Evolutionary conservation across 169 alveolate genomes (phyloP), one percentile per base, ranked within the genome.

Genomic region (Eimeria mitis): DNA sequence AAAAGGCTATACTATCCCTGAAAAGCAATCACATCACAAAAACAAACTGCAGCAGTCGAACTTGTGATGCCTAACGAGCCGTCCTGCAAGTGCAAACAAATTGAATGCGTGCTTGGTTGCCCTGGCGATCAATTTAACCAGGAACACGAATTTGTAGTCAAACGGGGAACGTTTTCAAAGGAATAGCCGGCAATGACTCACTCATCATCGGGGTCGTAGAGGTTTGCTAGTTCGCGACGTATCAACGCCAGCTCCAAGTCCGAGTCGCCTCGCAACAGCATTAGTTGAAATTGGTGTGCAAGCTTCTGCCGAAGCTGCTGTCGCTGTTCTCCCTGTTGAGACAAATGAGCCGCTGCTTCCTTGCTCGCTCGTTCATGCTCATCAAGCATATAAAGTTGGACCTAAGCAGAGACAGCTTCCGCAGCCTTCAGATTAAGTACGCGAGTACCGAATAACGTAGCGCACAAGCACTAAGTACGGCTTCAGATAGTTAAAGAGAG

Each of bases 341-440:
- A 87, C 92, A 87, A 63, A 42, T 87, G 65, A 28, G 92, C 92
- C 31, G 92, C 92, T 42, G 92, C 92, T 34, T 87, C 92, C 40
- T 87, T 87, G 92, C 92, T 87, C n/a, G 92, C 92, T 8, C 92
- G 59, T n/a, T 87, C 92, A 52, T 87, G 92, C 44, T 87, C 92
- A 25, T 87, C 92, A 49, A 87, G 92, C 92, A 87, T 87, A 56
- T 87, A 87, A 19, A 87, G 92, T 28, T 87, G 92, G 65, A 87
- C 92, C 92, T 87, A 52, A 70, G 25, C 81, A 40, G 49, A 87
- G 4, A 42, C 37, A 23, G 42, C 13, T 34, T 25, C 13, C 68
- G 13, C 44, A 49, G 21, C 68, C 47, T 47, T 47, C 7, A n/a
- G 44, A 47, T 13, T 6, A 14, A 9, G 68, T 78, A 44, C 49